These are phyloP conservation scores for Phytophthora ramorum DNA, from an alignment of 352 stramenopile genomes.

Conservation along the genomic window DNA sequence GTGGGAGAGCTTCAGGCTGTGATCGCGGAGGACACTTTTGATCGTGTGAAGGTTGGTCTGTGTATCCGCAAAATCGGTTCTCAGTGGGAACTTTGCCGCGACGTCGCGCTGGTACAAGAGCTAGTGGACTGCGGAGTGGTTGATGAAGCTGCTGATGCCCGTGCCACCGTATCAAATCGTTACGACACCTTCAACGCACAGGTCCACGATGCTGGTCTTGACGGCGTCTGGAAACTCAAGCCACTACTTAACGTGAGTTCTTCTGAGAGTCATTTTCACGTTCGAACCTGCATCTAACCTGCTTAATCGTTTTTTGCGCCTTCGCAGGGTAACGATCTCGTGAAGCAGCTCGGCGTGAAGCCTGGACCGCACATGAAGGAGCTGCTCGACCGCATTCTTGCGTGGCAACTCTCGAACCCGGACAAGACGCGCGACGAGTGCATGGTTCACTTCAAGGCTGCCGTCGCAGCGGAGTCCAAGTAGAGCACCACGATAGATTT, in stretches of 20 bases:
- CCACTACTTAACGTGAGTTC: conserved; percentile 71
- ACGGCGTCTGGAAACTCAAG: conserved; percentile 67
- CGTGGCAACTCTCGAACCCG: conserved; percentile 71
- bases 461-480: conserved; percentile 18
- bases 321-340: conserved; percentile 74
- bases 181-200: conserved; percentile 50
- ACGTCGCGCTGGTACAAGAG: conserved; percentile 63
- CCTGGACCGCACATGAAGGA: conserved; percentile 69
- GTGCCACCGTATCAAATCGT: conserved; percentile 25
- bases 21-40: conserved; percentile 32
- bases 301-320: background rate
- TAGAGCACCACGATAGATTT: conserved; percentile 17
- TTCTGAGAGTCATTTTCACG: background rate
- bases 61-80: conserved; percentile 64
- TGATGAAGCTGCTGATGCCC: conserved; percentile 17
- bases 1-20: conserved; percentile 39
- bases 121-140: conserved; percentile 32
- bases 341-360: conserved; percentile 63
- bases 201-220: conserved; percentile 39
- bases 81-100: conserved; percentile 65
- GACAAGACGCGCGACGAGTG: conserved; percentile 62
- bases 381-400: conserved; percentile 59
- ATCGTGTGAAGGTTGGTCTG: conserved; percentile 59
- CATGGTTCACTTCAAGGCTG: conserved; percentile 47
- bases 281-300: conserved; percentile 4